phyloP scores from a whole-genome alignment of 768 basidiomycete species.

The Termitomyces sp. region DNA sequence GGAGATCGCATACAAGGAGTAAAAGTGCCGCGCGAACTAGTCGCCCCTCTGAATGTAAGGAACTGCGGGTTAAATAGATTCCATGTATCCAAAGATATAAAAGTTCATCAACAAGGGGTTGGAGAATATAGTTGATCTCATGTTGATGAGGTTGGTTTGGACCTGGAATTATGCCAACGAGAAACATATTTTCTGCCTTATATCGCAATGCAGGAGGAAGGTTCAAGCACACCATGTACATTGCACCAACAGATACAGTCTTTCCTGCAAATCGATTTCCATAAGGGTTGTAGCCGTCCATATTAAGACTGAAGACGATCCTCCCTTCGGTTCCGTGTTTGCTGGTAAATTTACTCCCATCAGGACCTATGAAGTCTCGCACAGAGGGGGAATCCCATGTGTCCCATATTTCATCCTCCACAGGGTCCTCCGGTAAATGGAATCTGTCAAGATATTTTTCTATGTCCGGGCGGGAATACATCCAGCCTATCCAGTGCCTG shows the following conservation, averaged over 20 bases:
- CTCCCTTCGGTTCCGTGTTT: slow-evolving; percentile 11
- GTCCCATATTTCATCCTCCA: background rate
- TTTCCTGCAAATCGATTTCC: slow-evolving; percentile 20
- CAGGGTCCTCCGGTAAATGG: background rate
- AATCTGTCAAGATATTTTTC: background rate
- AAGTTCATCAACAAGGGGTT: slow-evolving; percentile 30
- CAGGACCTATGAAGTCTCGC: background rate
- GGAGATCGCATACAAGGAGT: slow-evolving; percentile 30
- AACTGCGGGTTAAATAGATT: slow-evolving; percentile 5
- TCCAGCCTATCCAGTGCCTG: background rate
- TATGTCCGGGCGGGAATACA: background rate
- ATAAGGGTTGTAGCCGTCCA: slow-evolving; percentile 24
- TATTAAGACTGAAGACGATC: slow-evolving; percentile 19
- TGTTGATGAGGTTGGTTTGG: slow-evolving; percentile 28
- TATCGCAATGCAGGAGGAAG: slow-evolving; percentile 29
- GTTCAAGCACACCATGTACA: slow-evolving; percentile 28
- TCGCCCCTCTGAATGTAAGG: background rate
- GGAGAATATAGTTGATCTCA: slow-evolving; percentile 29
- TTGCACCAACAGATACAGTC: slow-evolving; percentile 16
- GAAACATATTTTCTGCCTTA: slow-evolving; percentile 33
- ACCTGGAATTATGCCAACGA: slow-evolving; percentile 38
- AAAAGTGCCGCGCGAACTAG: slow-evolving; percentile 13
- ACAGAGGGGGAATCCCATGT: background rate
- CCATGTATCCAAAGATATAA: slow-evolving; percentile 23
- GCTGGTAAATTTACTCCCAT: slow-evolving; percentile 18